Conservation (phyloP, 78 protist species). For the Emiliania huxleyi region DNA sequence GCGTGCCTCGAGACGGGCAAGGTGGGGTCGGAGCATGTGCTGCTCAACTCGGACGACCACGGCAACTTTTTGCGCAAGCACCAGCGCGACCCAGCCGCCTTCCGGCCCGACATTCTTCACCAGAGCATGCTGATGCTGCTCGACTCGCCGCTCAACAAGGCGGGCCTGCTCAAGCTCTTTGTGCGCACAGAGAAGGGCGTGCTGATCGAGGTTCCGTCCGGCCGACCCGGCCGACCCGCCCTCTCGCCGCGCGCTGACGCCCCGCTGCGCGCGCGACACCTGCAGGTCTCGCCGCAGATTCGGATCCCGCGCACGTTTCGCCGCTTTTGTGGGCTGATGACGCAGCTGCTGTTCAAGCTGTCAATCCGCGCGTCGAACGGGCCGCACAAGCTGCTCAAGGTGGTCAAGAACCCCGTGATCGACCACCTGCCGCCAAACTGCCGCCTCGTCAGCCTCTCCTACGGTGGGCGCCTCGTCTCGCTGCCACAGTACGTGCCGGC, state of each 20-base stretch:
- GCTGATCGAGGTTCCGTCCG: constrained; percentile 83
- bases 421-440: constrained; percentile 81
- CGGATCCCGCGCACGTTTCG: constrained; percentile 95
- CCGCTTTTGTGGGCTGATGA: constrained; percentile 89
- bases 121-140: constrained; percentile 92
- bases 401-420: constrained; percentile 93
- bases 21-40: constrained; percentile 73
- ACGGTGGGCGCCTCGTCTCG: constrained; percentile 15
- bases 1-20: constrained; percentile 86
- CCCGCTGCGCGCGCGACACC: too few species aligned
- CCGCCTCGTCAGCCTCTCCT: constrained; percentile 32
- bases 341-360: constrained; percentile 84
- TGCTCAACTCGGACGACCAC: constrained; percentile 94
- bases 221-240: too few species aligned
- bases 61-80: constrained; percentile 62
- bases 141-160: constrained; percentile 96
- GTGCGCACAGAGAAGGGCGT: constrained; percentile 77
- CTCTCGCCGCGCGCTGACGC: too few species aligned
- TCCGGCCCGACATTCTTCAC: constrained; percentile 95
- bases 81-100: constrained; percentile 75
- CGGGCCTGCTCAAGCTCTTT: constrained; percentile 91
- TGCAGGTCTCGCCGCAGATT: constrained; percentile 88
- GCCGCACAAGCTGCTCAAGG: constrained; percentile 85
- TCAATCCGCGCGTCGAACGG: constrained; percentile 88
- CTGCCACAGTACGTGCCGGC: background rate